Evolutionary conservation across 768 basidiomycete species (phyloP).

Genomic region (Suillus occidentalis): DNA sequence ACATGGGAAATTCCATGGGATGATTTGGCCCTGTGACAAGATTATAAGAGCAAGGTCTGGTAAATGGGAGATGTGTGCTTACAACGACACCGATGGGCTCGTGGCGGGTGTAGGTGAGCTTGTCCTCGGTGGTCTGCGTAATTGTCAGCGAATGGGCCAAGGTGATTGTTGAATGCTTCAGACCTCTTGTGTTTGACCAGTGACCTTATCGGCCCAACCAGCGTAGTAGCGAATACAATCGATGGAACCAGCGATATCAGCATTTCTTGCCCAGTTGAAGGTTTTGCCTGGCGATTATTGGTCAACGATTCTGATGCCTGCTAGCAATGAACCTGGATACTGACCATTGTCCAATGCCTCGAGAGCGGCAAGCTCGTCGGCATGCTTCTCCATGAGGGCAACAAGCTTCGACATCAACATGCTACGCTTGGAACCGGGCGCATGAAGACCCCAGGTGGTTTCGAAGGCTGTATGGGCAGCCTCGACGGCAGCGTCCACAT

Average conservation of each 20-base stretch:
- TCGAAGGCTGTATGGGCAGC: slow-evolving; percentile 64
- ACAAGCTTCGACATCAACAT: slow-evolving; percentile 63
- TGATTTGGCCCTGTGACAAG: slow-evolving; percentile 45
- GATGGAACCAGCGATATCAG: slow-evolving; percentile 51
- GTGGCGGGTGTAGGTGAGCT: slow-evolving; percentile 67
- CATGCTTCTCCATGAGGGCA: slow-evolving; percentile 58
- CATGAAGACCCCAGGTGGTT: slow-evolving; percentile 67
- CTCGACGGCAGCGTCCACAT: slow-evolving; percentile 75
- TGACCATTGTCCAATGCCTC: slow-evolving; percentile 71
- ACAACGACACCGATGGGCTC: slow-evolving; percentile 62
- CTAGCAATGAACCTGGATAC: background rate
- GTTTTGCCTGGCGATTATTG: slow-evolving; percentile 49
- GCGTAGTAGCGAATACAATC: slow-evolving; percentile 73
- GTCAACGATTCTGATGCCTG: background rate
- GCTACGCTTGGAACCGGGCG: slow-evolving; percentile 51
- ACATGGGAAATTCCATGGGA: slow-evolving; percentile 69
- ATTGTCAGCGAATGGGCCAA: background rate
- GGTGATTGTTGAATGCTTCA: background rate
- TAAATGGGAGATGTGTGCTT: slow-evolving; percentile 9
- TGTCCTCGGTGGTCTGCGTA: slow-evolving; percentile 35
- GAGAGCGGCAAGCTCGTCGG: slow-evolving; percentile 67
- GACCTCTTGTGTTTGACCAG: slow-evolving; percentile 70
- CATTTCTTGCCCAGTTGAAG: slow-evolving; percentile 46
- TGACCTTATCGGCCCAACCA: slow-evolving; percentile 88
- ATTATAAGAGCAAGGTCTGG: background rate